phyloP scores from a whole-genome alignment of 2,329 filamentous ascomycete genomes.

The Diaporthe capsici region DNA sequence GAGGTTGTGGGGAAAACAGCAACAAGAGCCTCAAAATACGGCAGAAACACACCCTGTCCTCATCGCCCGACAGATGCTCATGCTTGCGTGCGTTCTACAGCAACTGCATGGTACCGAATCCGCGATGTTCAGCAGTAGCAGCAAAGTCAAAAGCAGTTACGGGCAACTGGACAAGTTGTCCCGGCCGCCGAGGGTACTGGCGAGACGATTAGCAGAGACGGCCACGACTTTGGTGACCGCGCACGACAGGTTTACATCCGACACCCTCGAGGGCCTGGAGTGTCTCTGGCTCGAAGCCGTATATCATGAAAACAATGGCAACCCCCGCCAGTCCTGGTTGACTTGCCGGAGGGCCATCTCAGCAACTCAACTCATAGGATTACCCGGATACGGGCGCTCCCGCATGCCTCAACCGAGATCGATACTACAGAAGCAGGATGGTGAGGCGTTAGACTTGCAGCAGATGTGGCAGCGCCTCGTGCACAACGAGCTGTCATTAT shows the following conservation, averaged over 20 bases:
- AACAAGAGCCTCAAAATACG: not conserved
- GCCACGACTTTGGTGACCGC: not conserved
- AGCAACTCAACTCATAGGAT: not conserved
- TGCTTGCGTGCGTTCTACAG: not conserved
- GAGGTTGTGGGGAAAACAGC: not conserved
- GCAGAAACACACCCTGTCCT: not conserved
- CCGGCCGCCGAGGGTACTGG: not conserved
- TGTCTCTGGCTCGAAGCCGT: not conserved
- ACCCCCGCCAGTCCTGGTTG: not conserved
- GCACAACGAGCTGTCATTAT: not conserved
- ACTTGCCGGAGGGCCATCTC: not conserved
- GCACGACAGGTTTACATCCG: not conserved
- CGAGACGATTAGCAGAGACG: not conserved
- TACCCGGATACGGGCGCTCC: not conserved
- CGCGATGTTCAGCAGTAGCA: not conserved
- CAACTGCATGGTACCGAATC: not conserved
- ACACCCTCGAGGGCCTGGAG: not conserved
- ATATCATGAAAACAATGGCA: not conserved
- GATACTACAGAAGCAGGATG: not conserved
- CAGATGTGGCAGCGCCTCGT: not conserved
- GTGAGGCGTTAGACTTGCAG: not conserved
- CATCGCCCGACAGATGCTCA: not conserved
- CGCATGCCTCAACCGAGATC: not conserved
- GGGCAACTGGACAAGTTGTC: not conserved
- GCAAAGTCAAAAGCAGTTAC: not conserved